Base-by-base conservation (phyloP, 2,329 filamentous ascomycete species). In the Scedosporium boydii region DNA sequence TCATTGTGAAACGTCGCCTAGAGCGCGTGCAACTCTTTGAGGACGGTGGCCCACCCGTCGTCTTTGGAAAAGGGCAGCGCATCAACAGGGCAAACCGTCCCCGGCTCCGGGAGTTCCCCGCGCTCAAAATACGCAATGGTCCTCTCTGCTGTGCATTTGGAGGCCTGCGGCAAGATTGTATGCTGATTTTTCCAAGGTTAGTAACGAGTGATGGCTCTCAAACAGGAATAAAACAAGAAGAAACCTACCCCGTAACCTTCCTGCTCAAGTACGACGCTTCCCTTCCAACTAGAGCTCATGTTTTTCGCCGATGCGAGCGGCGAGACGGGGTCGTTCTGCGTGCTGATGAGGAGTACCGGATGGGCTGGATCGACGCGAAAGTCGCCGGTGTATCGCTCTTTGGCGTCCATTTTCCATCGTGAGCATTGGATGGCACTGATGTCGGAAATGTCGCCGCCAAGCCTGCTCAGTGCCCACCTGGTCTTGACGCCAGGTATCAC, bases 321-420 rank as follows among this genome's bases (percentile, higher is more conserved):
- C 23, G 83, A 87, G 0, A 87, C 81, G 0, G 85, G 85, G 3
- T 75, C 72, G 29, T 71, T 70, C 0, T 67, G 69, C 0, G 68
- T 74, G 0, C 70, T 71, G 6, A 75, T 61, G 1, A 75, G 66
- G 0, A 75, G 67, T 0, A 75, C 56, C 16, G 73, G 73, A 21
- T 73, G 64, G 0, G 65, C 67, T 1, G 71, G 74, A 23, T 66
- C 59, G 51, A 87, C 67, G 4, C 23, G 27, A 38, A 58, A 58
- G 56, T 58, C 56, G 10, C 63, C 61, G 16, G 41, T n/a, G 58
- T 64, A 65, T 12, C 57, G 56, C 44, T 65, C 64, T 61, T 64
- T 64, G 14, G 64, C 64, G 7, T 51, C 53, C 57, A 65, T 41
- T 10, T 38, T 21, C 56, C 56, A 58, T 38, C 56, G n/a, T 23